Evolutionary conservation across 192 early-diverging fungal genomes (phyloP), one percentile per base, ranked within the genome.

Genomic region (Podila clonocystis): DNA sequence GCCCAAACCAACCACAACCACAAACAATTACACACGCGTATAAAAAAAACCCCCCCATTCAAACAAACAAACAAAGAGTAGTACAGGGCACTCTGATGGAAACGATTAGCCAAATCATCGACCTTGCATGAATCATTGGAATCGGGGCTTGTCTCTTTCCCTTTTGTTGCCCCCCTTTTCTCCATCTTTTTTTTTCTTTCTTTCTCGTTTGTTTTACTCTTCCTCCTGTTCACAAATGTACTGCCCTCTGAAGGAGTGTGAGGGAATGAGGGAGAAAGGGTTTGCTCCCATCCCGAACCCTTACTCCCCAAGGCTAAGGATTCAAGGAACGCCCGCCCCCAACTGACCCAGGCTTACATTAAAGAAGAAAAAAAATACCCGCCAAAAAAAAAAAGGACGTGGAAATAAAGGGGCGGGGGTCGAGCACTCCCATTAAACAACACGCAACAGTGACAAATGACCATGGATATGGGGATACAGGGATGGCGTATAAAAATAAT

Each of bases 351-450:
- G 34, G 9, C 34, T 6, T 11, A 9, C 34, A 36, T 11, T 36
- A 22, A 22, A 22, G 41, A 22, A 20, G 11, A 45, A 24, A 45
- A 41, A 45, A 79, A 62, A 62, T 34, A 59, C 26, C 26, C 34
- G 61, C 15, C 22, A 17, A 33, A 38, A 64, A 64, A 52, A 68
- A 68, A 67, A 67, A 30, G 68, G 63, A n/a, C 26, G n/a, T 12
- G 72, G 33, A 49, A 36, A 24, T 55, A 63, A 57, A 52, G 28
- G 20, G n/a, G 28, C 1, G 45, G 41, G 15, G 41, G 13, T 17
- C 41, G 58, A 20, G 28, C 0, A 45, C 7, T 30, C 22, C 26
- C 22, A 19, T 29, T 33, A 28, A 67, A 5, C 20, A 50, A 17
- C 19, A 28, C 29, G 62, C 13, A 69, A n/a, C 20, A 61, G 8